These are phyloP conservation scores for Eutrema salsugineum DNA, from an alignment of 441 rosid species.

Conservation along the genomic window DNA sequence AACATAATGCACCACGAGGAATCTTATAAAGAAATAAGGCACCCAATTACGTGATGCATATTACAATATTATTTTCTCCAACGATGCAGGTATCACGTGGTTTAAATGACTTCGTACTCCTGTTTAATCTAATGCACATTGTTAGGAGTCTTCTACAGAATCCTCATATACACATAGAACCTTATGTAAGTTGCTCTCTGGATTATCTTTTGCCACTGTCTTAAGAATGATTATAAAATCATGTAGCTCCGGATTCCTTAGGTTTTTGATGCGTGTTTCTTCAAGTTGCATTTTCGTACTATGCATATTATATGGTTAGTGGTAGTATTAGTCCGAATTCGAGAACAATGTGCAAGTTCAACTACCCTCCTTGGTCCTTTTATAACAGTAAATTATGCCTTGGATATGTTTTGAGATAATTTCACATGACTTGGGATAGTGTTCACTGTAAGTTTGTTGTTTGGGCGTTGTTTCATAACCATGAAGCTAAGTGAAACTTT, in stretches of 20 bases:
- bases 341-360: not conserved
- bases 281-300: not conserved
- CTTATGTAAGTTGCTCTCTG: slow-evolving; percentile 68
- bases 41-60: slow-evolving; percentile 3
- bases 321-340: not conserved
- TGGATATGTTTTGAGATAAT: slow-evolving; percentile 1
- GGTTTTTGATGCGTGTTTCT: slow-evolving; percentile 3
- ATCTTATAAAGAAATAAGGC: not conserved
- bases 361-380: not conserved
- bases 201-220: slow-evolving; percentile 1
- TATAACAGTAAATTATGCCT: not conserved
- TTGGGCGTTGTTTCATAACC: not conserved
- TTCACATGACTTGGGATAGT: not conserved
- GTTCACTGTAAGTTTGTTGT: not conserved
- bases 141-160: slow-evolving; percentile 83
- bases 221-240: not conserved
- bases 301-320: not conserved
- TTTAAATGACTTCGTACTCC: slow-evolving; percentile 67
- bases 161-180: slow-evolving; percentile 85
- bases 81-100: slow-evolving; percentile 83
- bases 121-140: slow-evolving; percentile 88
- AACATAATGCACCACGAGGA: slow-evolving; percentile 21
- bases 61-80: slow-evolving; percentile 21
- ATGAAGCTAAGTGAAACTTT: slow-evolving; percentile 40
- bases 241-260: slow-evolving; percentile 1